These are phyloP conservation scores for Dendryphion nanum DNA, from an alignment of 2,329 filamentous ascomycete species.

Conservation along the genomic window DNA sequence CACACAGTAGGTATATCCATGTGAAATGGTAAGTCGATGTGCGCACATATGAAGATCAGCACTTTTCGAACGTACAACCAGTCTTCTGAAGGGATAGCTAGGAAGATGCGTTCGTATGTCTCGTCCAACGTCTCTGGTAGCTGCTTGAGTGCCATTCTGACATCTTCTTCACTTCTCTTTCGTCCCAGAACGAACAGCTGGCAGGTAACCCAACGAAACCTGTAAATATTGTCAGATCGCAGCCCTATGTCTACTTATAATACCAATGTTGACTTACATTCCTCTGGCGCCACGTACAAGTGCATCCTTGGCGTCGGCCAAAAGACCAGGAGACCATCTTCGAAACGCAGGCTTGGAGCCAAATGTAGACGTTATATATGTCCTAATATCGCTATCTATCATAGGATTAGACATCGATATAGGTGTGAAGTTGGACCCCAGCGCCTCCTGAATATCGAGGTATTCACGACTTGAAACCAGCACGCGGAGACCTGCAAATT, in stretches of 20 bases:
- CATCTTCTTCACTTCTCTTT: not conserved
- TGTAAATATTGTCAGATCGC: not conserved
- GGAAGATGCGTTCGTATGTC: not conserved
- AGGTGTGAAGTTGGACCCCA: not conserved
- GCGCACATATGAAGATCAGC: not conserved
- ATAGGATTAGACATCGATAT: not conserved
- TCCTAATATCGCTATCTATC: not conserved
- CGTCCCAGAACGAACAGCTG: not conserved
- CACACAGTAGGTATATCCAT: not conserved
- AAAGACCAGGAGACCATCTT: not conserved
- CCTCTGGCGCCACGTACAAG: not conserved
- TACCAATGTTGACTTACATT: conserved; percentile 2
- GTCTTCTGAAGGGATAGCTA: not conserved
- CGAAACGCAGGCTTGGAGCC: not conserved
- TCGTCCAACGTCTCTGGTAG: conserved; percentile 1
- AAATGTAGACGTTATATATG: not conserved
- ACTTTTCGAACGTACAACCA: not conserved
- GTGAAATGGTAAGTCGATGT: not conserved
- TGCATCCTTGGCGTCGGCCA: not conserved
- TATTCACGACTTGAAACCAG: not conserved
- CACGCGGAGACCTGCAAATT: not conserved
- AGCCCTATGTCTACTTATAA: too few relatives aligned
- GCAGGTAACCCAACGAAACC: conserved; percentile 3
- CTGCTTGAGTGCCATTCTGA: not conserved
- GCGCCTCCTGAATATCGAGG: not conserved